Base-by-base conservation (phyloP, 2,329 filamentous ascomycete genomes). In the Xylariales sp. region DNA sequence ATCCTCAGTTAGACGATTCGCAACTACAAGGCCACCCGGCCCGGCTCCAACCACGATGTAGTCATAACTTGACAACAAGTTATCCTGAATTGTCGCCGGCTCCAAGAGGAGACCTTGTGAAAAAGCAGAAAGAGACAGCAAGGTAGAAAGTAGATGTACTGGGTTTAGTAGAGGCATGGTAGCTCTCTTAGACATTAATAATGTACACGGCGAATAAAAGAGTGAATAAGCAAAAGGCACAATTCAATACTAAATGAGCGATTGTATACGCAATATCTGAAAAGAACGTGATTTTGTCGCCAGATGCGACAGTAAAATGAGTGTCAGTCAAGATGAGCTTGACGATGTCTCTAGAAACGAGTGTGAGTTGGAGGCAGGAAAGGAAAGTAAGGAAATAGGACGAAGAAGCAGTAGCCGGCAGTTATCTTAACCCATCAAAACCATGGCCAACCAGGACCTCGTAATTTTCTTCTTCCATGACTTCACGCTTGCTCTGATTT, bases 1-100 rank as follows among this genome's bases (percentile, higher is more conserved):
- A 29, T 49, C 37, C 29, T 48, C 43, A 6, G 45, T 46, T 30
- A 49, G 28, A 14, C 47, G 43, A 34, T 46, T 43, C 6, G 47
- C 47, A 3, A 49, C 41, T 4, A 40, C 42, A 12, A 49, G 37
- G 10, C 47, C 47, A 16, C 45, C 37, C 6, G 45, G 41, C 3
- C 47, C 47, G 11, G 45, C 45, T 11, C 47, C 47, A n/a, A 38
- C 47, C 5, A 49, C 28, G 10, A 49, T 40, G 30, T 44, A 49
- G 37, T 48, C 47, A 36, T 45, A 42, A 14, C 24, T 37, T n/a
- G 23, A 11, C 23, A 37, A 27, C 14, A 37, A 14, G 13, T 27
- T 37, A 19, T 27, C 15, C 18, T 28, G 23, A 7, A 37, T 17
- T 14, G 24, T 37, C 6, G 34, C 34, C 10, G 34, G 34, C 13